phyloP scores from a whole-genome alignment of 768 basidiomycete species.

The Trametes meyenii region DNA sequence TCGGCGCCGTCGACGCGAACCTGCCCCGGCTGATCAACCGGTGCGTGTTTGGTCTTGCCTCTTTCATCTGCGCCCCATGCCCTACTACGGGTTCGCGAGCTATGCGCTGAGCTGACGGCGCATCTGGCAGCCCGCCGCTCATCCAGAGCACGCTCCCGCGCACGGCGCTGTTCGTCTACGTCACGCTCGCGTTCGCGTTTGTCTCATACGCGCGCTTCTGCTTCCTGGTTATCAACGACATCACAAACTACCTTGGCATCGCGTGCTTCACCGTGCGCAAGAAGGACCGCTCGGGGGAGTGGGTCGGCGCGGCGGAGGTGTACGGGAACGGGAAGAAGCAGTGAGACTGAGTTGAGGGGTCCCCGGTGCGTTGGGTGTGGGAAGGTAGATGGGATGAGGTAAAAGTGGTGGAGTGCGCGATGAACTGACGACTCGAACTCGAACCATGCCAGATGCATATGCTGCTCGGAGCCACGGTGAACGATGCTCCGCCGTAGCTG shows the following conservation, averaged over 20 bases:
- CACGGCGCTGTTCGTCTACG: slow-evolving; percentile 71
- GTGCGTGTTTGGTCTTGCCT: slow-evolving; percentile 44
- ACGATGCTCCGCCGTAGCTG: not conserved
- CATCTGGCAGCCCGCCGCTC: slow-evolving; percentile 55
- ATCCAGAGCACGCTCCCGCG: slow-evolving; percentile 69
- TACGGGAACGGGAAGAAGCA: slow-evolving; percentile 19
- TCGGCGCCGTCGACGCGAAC: slow-evolving; percentile 85
- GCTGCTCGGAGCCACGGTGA: not conserved
- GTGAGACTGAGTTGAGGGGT: not conserved
- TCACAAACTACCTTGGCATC: slow-evolving; percentile 90
- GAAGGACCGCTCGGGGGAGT: slow-evolving; percentile 70
- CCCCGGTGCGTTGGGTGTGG: not conserved
- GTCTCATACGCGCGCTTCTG: slow-evolving; percentile 78
- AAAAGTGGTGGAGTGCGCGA: not conserved
- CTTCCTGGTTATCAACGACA: slow-evolving; percentile 79
- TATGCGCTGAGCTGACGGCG: not conserved
- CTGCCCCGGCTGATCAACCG: slow-evolving; percentile 64
- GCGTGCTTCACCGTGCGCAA: slow-evolving; percentile 93
- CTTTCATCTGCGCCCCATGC: not conserved
- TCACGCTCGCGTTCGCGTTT: slow-evolving; percentile 69
- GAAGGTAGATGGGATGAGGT: not conserved
- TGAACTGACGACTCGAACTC: not conserved
- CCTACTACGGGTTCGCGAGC: not conserved
- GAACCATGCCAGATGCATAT: not conserved
- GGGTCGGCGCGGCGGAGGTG: slow-evolving; percentile 44